Conservation (phyloP, 2,329 filamentous ascomycete genomes). For the Verticillium albo-atrum region DNA sequence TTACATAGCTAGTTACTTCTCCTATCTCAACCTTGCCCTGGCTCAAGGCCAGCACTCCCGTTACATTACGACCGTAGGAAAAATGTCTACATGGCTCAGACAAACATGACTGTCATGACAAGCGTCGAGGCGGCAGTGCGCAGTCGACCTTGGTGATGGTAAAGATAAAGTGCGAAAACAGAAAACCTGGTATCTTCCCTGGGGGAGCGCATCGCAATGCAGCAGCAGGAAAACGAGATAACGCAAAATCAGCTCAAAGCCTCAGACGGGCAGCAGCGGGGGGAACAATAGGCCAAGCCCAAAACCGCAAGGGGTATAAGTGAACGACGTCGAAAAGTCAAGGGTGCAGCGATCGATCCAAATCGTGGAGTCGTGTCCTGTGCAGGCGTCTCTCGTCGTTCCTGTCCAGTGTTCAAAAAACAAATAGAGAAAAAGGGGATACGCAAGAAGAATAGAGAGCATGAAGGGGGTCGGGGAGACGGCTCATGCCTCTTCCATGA, state of each 20-base stretch:
- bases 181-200: background rate
- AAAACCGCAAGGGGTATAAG: background rate
- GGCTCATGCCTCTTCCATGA: slow-evolving; percentile 52
- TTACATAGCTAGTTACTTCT: background rate
- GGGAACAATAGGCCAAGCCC: background rate
- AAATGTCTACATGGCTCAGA: background rate
- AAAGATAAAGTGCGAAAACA: background rate
- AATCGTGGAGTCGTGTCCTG: background rate
- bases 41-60: background rate
- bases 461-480: background rate
- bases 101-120: slow-evolving; percentile 2
- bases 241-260: background rate
- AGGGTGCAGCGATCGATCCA: background rate
- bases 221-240: background rate
- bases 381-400: background rate
- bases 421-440: background rate
- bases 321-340: background rate
- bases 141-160: background rate
- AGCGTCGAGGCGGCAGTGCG: background rate
- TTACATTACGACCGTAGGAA: background rate
- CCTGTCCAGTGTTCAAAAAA: background rate
- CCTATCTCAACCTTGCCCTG: background rate
- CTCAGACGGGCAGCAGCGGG: background rate
- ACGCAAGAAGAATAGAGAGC: background rate
- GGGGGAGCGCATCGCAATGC: background rate